Evolutionary conservation across 805 yeast species (phyloP).

Genomic region (Grigorovia yakushimaensis): DNA sequence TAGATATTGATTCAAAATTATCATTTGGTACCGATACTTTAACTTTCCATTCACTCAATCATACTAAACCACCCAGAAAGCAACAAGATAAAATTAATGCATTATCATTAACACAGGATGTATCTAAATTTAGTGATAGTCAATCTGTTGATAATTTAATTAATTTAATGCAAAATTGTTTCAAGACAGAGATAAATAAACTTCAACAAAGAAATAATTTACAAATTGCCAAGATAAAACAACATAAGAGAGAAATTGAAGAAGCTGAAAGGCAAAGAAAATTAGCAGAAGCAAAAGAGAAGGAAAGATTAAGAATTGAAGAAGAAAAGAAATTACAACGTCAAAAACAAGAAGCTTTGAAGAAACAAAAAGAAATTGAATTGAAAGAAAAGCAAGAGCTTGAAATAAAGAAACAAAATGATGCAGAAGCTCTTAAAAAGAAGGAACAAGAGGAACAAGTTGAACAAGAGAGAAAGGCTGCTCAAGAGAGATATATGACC

Average conservation of each 20-base stretch:
- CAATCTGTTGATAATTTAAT: not conserved
- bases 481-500: constrained; percentile 17
- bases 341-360: constrained; percentile 12
- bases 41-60: too few species aligned
- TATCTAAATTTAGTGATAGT: not conserved
- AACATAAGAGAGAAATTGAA: constrained; percentile 9
- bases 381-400: constrained; percentile 10
- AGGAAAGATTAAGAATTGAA: constrained; percentile 8
- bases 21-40: not conserved
- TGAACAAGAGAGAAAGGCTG: constrained; percentile 10
- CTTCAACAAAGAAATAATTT: not conserved
- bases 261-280: constrained; percentile 12
- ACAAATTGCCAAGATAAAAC: constrained; percentile 1
- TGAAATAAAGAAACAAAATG: constrained; percentile 15
- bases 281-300: constrained; percentile 4
- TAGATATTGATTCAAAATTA: constrained; percentile 9
- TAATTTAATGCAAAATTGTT: not conserved
- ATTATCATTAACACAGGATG: not conserved
- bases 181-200: not conserved
- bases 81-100: not conserved
- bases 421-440: constrained; percentile 19
- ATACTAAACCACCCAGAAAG: too few species aligned
- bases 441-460: constrained; percentile 15
- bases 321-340: too few species aligned
- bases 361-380: constrained; percentile 10